Evolutionary conservation across 306 rosid genomes (phyloP).

Genomic region (Comarum palustre): DNA sequence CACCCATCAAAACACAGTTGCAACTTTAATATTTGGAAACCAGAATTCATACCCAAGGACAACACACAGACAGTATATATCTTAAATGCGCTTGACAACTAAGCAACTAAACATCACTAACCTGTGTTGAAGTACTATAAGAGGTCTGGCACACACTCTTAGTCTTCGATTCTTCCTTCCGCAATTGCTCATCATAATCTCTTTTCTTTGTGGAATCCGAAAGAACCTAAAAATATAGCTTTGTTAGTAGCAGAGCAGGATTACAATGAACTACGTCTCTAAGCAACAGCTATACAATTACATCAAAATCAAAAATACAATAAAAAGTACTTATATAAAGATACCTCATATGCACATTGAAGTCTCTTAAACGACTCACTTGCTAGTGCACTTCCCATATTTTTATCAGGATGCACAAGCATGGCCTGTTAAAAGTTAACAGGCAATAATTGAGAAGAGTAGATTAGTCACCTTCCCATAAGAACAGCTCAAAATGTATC

Average conservation of each 20-base stretch:
- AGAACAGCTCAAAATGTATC: background rate
- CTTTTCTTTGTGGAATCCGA: conserved; percentile 73
- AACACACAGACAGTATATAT: background rate
- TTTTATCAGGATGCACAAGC: conserved; percentile 99
- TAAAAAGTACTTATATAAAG: conserved; percentile 11
- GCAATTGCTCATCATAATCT: conserved; percentile 92
- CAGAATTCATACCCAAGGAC: background rate
- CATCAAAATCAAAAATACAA: conserved; percentile 3
- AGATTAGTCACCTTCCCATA: background rate
- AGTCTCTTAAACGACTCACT: conserved; percentile 91
- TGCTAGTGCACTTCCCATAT: conserved; percentile 86
- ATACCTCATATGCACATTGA: conserved; percentile 97
- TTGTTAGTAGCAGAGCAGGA: conserved; percentile 22
- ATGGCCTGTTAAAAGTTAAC: conserved; percentile 60
- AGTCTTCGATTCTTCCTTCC: conserved; percentile 84
- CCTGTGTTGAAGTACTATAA: conserved; percentile 66
- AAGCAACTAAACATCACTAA: conserved; percentile 34
- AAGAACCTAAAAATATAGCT: conserved; percentile 62
- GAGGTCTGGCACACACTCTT: conserved; percentile 87
- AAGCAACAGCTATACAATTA: conserved; percentile 21
- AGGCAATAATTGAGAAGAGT: background rate
- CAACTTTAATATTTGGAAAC: background rate
- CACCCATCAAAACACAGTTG: background rate
- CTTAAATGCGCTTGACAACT: background rate
- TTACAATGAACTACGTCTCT: background rate